Base-by-base conservation (phyloP, 768 basidiomycete genomes). In the Leccinum variicolor region DNA sequence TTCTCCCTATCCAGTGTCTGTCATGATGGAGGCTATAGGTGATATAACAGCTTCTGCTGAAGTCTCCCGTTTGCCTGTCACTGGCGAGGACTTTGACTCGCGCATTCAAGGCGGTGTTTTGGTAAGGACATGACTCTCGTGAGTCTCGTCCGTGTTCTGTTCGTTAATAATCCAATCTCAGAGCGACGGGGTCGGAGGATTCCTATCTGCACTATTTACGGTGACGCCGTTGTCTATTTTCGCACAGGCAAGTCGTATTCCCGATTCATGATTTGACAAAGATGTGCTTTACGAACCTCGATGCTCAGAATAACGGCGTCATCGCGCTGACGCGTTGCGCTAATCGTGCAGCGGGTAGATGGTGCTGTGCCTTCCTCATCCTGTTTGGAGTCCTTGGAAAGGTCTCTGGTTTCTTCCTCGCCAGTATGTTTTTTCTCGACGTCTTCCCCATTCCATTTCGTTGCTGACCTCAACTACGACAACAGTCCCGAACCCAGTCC, bases 241-340 rank as follows among this genome's bases (percentile, higher is more conserved):
- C 62, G 89, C 89, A 1, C 90, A 83, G 75, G 81, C 76, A 31
- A 36, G 57, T 48, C 21, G 14, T 10, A 8, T 17, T 17, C 17
- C 15, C 17, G 6, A 34, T 14, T 6, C 1, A 21, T 53, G 6
- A 23, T 15, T 34, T 3, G 5, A 31, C 36, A 41, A 15, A 13
- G 1, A 8, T 46, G 13, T 6, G 2, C 6, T 49, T 52, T 3
- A 25, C 46, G 54, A 3, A 57, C 7, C 3, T 17, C 1, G 5
- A 13, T 19, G 25, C n/a, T 9, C 68, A 89, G 78, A 91, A 91
- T 65, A 90, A 90, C 64, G 89, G 89, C 36, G 87, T 90, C 31
- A 92, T 93, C 49, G 86, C 86, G 17, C 83, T 94, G 58, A 93
- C 92, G 0, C 85, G 90, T 1, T 93, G 92, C 62, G 92, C 92